Evolutionary conservation across 2,329 filamentous ascomycete species (phyloP).

Genomic region (Diaporthe australafricana): DNA sequence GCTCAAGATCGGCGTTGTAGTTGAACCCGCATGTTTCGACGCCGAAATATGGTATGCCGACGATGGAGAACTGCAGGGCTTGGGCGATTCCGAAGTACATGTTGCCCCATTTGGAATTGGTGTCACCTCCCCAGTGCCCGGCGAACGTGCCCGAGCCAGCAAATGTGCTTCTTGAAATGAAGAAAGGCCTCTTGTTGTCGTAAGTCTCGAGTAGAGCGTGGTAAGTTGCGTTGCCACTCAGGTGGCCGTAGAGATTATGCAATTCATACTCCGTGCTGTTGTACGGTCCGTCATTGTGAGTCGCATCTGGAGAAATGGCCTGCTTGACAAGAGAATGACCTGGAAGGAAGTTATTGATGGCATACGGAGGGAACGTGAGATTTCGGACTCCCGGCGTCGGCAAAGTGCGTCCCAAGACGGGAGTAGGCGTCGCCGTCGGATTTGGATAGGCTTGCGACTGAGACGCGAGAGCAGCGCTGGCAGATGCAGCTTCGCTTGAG

Average conservation of each 20-base stretch:
- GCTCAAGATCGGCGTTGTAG: constrained; percentile 73
- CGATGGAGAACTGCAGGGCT: constrained; percentile 78
- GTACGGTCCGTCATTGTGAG: background rate
- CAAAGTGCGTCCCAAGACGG: background rate
- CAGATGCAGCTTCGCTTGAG: background rate
- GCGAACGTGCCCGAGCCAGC: background rate
- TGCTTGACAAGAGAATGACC: background rate
- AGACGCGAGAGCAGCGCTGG: background rate
- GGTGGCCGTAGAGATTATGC: background rate
- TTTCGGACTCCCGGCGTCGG: background rate
- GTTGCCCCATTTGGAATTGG: constrained; percentile 65
- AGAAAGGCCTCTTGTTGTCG: background rate
- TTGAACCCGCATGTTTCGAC: constrained; percentile 78
- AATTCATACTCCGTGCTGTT: constrained; percentile 7
- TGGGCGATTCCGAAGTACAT: constrained; percentile 84
- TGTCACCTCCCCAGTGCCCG: background rate
- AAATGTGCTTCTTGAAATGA: background rate
- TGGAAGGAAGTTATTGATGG: constrained; percentile 1
- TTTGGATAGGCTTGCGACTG: background rate
- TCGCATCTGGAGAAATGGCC: constrained; percentile 2
- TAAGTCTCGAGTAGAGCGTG: background rate
- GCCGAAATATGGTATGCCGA: constrained; percentile 82
- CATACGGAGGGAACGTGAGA: constrained; percentile 1
- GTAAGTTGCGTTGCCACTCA: constrained; percentile 1
- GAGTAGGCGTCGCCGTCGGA: background rate